These are phyloP conservation scores for Alliaria petiolata DNA, from an alignment of 345 rosid genomes.

Conservation along the genomic window DNA sequence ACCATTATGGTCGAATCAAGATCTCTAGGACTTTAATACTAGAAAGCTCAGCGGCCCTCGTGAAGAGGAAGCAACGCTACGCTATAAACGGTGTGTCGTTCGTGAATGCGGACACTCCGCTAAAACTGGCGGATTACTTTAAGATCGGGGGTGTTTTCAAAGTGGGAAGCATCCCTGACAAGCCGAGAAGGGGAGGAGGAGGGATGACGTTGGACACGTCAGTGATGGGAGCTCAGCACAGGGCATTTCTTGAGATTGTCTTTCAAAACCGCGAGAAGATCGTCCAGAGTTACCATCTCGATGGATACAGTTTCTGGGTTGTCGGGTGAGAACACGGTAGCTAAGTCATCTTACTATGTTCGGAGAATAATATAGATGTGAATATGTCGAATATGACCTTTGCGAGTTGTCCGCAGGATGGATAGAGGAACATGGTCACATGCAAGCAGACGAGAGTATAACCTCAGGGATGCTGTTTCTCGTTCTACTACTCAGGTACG, in stretches of 20 bases:
- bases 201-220: constrained; percentile 56
- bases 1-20: constrained; percentile 76
- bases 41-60: constrained; percentile 54
- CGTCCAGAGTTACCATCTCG: constrained; percentile 79
- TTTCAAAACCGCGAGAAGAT: constrained; percentile 70
- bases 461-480: constrained; percentile 70
- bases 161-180: constrained; percentile 58
- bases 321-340: constrained; percentile 64
- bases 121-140: constrained; percentile 83
- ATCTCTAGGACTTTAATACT: constrained; percentile 55
- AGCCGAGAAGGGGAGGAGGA: constrained; percentile 31
- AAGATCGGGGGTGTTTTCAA: constrained; percentile 62
- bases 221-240: constrained; percentile 66
- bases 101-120: constrained; percentile 63
- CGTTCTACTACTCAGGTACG: constrained; percentile 62
- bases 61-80: constrained; percentile 72
- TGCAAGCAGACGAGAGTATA: constrained; percentile 59
- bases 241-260: constrained; percentile 67
- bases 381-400: neutral
- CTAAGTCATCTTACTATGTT: neutral
- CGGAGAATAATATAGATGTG: neutral
- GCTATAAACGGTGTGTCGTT: constrained; percentile 76
- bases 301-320: constrained; percentile 82
- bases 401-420: constrained; percentile 49
- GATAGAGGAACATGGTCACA: constrained; percentile 72